These are phyloP conservation scores for Linnemannia schmuckeri DNA, from an alignment of 192 early-diverging fungal species.

Conservation along the genomic window DNA sequence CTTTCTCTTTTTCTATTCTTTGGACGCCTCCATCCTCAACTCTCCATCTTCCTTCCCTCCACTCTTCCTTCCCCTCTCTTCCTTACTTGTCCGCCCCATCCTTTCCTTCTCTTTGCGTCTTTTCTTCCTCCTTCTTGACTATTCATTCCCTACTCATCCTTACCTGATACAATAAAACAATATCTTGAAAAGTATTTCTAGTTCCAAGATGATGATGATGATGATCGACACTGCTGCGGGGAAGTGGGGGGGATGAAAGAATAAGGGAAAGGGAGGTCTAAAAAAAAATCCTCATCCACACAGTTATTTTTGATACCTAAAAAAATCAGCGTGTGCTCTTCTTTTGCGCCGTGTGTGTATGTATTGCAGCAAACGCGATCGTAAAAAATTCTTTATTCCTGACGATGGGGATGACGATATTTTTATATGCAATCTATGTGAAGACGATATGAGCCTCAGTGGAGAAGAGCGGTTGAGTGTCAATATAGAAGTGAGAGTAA, in stretches of 20 bases:
- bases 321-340: not conserved
- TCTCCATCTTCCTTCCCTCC: not conserved
- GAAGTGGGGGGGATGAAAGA: not conserved
- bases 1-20: not conserved
- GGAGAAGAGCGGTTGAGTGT: too few relatives aligned
- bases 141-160: not conserved
- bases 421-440: too few relatives aligned
- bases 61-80: not conserved
- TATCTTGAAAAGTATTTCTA: not conserved
- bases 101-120: not conserved
- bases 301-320: not conserved
- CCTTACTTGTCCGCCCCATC: not conserved
- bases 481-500: not conserved
- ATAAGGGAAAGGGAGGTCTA: not conserved
- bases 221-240: slow-evolving; percentile 1
- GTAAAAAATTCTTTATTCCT: slow-evolving; percentile 5
- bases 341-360: not conserved
- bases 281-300: not conserved
- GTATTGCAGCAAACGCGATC: not conserved
- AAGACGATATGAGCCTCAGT: too few relatives aligned
- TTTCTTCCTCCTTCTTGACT: not conserved
- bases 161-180: not conserved
- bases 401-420: not conserved
- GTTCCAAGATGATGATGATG: not conserved
- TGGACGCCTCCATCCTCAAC: not conserved